These are phyloP conservation scores for Mallotus nudiflorus DNA, from an alignment of 345 rosid species.

Conservation along the genomic window DNA sequence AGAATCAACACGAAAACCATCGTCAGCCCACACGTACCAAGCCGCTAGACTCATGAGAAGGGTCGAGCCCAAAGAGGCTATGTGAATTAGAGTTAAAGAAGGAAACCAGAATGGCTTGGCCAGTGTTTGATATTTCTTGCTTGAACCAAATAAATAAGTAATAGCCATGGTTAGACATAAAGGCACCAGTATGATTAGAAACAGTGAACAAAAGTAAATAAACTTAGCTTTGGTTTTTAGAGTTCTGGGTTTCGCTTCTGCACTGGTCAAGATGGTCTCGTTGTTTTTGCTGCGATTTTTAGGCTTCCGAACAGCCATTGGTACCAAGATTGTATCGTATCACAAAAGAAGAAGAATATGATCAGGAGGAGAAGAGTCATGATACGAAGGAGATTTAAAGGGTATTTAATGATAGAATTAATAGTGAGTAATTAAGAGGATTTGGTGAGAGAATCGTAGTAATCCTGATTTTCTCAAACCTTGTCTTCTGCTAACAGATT, in stretches of 20 bases:
- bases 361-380: too few relatives aligned
- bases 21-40: slow-evolving; percentile 40
- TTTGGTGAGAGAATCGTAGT: background rate
- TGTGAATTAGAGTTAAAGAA: slow-evolving; percentile 30
- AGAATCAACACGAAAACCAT: slow-evolving; percentile 21
- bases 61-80: slow-evolving; percentile 30
- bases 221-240: background rate
- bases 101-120: slow-evolving; percentile 40
- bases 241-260: slow-evolving; percentile 3
- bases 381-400: too few relatives aligned
- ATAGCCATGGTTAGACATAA: slow-evolving; percentile 18
- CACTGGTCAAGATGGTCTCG: background rate
- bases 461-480: too few relatives aligned
- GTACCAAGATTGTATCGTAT: background rate
- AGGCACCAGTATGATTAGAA: slow-evolving; percentile 11
- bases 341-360: background rate
- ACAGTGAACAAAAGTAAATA: slow-evolving; percentile 23
- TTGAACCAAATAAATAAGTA: slow-evolving; percentile 38
- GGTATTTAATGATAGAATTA: too few relatives aligned
- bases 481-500: too few relatives aligned
- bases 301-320: slow-evolving; percentile 5
- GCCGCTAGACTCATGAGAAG: slow-evolving; percentile 38
- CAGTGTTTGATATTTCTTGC: slow-evolving; percentile 21
- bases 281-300: background rate
- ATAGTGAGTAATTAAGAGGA: background rate